Base-by-base conservation (phyloP, 2,329 filamentous ascomycete species). In the Colletotrichum ledebouriae region DNA sequence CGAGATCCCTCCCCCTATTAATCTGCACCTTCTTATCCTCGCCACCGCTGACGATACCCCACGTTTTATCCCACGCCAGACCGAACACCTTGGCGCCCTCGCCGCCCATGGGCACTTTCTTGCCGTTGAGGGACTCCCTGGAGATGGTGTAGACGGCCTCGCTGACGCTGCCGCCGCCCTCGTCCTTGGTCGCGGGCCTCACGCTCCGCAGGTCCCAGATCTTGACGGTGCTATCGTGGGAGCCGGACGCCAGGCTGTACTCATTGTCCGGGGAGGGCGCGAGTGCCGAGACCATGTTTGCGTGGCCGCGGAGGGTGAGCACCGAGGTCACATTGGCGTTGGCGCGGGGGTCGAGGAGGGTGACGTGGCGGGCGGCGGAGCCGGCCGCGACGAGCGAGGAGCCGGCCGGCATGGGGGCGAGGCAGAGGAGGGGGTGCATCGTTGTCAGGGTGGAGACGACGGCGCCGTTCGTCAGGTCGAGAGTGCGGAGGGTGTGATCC, bases 21-120 rank as follows among this genome's bases (percentile, higher is more conserved):
- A 99, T 89, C 84, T 99, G 96, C 74, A 99, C 90, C 82, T 89
- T 90, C 83, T 96, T 97, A 77, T 99, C 96, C 85, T 98, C 94
- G 15, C 95, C 94, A 49, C 85, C 94, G 75, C 93, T 97, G 50
- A 98, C 92, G 77, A 99, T 95, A 1, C 96, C 97, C 76, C 97
- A 89, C 6, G 89, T 87, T 77, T 86, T 84, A 79, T 98, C 93
- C 96, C 96, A 99, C 67, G 85, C 87, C 5, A 98, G 92, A 39
- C 89, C 88, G 78, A 98, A 93, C 56, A 99, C 94, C 86, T 98
- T 98, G 70, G 91, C 88, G 25, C 94, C 94, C 68, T 96, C 93
- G 2, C 94, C 94, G 7, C 89, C 90, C 46, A 90, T 84, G 15
- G 85, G 85, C 75, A 87, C 87, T 75, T 89, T 88, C 76, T 88